Evolutionary conservation across 495 filamentous ascomycete genomes (phyloP).

Genomic region (Darksidea phi): DNA sequence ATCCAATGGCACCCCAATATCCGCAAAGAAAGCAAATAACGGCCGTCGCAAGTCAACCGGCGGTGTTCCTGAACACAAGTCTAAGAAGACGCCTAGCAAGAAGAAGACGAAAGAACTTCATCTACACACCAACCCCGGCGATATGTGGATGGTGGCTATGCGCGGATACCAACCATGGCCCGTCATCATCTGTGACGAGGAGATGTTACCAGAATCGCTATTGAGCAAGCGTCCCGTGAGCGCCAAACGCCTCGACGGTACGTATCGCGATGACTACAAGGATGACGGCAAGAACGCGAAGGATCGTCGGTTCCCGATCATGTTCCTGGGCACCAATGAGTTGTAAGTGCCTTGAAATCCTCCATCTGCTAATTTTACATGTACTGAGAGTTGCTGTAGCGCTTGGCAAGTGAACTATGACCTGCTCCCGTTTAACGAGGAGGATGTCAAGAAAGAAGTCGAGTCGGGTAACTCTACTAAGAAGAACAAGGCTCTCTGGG

Average conservation of each 20-base stretch:
- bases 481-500: conserved; percentile 71
- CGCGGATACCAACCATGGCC: conserved; percentile 92
- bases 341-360: conserved; percentile 63
- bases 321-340: conserved; percentile 92
- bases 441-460: conserved; percentile 61
- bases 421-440: conserved; percentile 68
- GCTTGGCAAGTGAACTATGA: conserved; percentile 81
- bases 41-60: conserved; percentile 66
- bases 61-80: conserved; percentile 64
- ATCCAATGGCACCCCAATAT: conserved; percentile 38
- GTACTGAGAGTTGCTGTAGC: conserved; percentile 48
- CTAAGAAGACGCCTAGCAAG: conserved; percentile 71
- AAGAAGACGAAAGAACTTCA: conserved; percentile 78
- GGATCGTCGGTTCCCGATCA: conserved; percentile 85
- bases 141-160: conserved; percentile 81
- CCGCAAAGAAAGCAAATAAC: conserved; percentile 40
- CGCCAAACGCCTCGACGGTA: conserved; percentile 73
- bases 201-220: conserved; percentile 76
- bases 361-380: conserved; percentile 3
- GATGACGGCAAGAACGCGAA: conserved; percentile 78
- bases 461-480: conserved; percentile 52
- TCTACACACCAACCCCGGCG: conserved; percentile 76
- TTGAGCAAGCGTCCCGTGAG: conserved; percentile 74
- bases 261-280: conserved; percentile 76
- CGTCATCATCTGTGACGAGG: conserved; percentile 84